Evolutionary conservation across 2,329 filamentous ascomycete genomes (phyloP).

Genomic region (Lojkania enalia): DNA sequence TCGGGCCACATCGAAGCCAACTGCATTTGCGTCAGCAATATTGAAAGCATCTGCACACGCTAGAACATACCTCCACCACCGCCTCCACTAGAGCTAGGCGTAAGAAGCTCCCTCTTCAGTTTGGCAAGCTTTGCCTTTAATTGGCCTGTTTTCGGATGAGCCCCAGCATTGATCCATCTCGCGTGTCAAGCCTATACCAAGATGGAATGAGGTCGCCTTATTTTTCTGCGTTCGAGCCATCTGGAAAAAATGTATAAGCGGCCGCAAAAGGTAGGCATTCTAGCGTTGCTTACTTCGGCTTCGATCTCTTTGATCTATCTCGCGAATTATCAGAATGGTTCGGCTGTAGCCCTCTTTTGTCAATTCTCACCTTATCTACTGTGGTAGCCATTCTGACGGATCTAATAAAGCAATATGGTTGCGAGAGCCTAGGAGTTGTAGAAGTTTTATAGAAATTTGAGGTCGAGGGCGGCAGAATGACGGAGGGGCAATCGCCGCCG

Average conservation of each 20-base stretch:
- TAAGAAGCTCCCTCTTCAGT: constrained; percentile 92
- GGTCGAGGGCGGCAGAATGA: constrained; percentile 29
- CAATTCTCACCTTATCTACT: constrained; percentile 79
- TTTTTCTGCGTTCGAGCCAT: constrained; percentile 98
- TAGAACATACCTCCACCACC: constrained; percentile 68
- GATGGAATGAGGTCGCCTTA: constrained; percentile 90
- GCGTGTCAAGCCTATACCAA: constrained; percentile 58
- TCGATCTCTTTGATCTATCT: constrained; percentile 92
- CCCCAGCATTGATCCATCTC: constrained; percentile 13
- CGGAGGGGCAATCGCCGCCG: constrained; percentile 7
- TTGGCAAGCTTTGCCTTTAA: constrained; percentile 98
- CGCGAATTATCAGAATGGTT: constrained; percentile 10
- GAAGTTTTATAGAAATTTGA: constrained; percentile 33
- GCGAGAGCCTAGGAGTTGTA: background rate
- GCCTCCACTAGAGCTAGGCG: constrained; percentile 75
- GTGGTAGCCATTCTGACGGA: constrained; percentile 83
- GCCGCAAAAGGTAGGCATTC: constrained; percentile 14
- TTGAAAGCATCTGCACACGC: background rate
- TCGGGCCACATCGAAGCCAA: constrained; percentile 95
- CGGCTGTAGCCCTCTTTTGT: background rate
- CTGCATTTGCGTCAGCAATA: constrained; percentile 40
- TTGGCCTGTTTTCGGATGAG: constrained; percentile 60
- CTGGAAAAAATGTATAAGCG: constrained; percentile 50
- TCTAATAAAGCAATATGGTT: background rate
- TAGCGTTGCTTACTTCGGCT: constrained; percentile 69